Evolutionary conservation across 352 stramenopile genomes (phyloP), one percentile per base, ranked within the genome.

Genomic region (Pythium dissotocum): DNA sequence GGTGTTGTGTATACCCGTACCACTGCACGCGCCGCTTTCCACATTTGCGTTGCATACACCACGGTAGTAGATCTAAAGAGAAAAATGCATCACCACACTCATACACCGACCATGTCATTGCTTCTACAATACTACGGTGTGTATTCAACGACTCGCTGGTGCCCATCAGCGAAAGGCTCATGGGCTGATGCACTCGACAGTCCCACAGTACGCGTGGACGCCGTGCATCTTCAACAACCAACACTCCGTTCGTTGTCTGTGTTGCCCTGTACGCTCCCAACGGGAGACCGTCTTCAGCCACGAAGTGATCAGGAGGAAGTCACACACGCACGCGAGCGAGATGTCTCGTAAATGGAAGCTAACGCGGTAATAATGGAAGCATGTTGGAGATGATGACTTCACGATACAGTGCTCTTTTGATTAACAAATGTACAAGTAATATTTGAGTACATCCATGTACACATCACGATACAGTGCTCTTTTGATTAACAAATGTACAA

Each of bases 21-120:
- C 13, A 18, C 40, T 49, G 40, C 40, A 49, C 24, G 9, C 18
- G 13, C 40, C 40, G 18, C 40, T 49, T 24, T 24, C 40, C 18
- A 24, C 40, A 9, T 8, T 49, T 49, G 40, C 40, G 40, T 49
- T 49, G 40, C 40, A 24, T 49, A 24, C 40, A 21, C 7, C 4
- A 49, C 40, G 40, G 40, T 49, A 49, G 40, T 49, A 49, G 40
- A 49, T 49, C 13, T 49, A 49, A 49, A 49, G 40, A 49, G 40
- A 49, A 24, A 49, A n/a, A 49, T 49, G 40, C 40, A 49, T 49
- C 40, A 21, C 40, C 36, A 44, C 12, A 24, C 21, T 24, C 21
- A 24, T 24, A 24, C 21, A 24, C 21, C 21, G 21, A 24, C 21
- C 21, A 24, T 24, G 21, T 24, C 21, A 24, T 24, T 24, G 21